Evolutionary conservation across 768 basidiomycete species (phyloP), one percentile per base, ranked within the genome.

Genomic region (Chiua virens): DNA sequence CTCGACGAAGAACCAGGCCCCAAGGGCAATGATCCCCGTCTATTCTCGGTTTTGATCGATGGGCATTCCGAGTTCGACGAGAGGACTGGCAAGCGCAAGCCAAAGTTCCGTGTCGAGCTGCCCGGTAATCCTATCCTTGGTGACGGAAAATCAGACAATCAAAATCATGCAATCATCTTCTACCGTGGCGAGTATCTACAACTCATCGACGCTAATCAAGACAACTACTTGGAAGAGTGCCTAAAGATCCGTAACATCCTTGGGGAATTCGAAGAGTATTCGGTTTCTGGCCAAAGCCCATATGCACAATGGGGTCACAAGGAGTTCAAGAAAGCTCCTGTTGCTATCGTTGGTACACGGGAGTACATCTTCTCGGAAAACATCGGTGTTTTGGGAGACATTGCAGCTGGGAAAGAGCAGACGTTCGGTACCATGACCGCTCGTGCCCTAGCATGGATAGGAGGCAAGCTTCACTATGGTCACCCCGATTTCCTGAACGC

Each of bases 281-380:
- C 83, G 10, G 79, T 91, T 44, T 93, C 93, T 7, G 87, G 85
- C 59, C 91, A 96, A 75, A 93, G 89, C 64, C 97, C 97, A 10
- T 99, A 99, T 67, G 91, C 92, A 6, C 92, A 92, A 65, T 93
- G 91, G 87, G 91, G 90, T 18, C 91, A 94, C 71, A 90, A 95
- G 70, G 92, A 97, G 65, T 95, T 97, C 71, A 77, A 75, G 53
- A 91, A 85, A 65, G 75, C 87, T 22, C 97, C 96, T 18, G 93
- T 99, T 51, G 97, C 97, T 27, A 99, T 99, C 67, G 83, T 99
- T 56, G 97, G 97, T 63, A 97, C 97, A 6, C 86, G 97, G 69
- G 97, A 99, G 74, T 99, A 99, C 74, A 98, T 99, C 66, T 99
- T 99, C 77, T 98, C 97, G 46, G 97, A 98, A 77, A 98, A 98